Percentiles rank a stretch among this genome's conserved stretches.
phyloP scores from a whole-genome alignment of 2,329 filamentous ascomycete genomes.

The Apiospora phragmitis region DNA sequence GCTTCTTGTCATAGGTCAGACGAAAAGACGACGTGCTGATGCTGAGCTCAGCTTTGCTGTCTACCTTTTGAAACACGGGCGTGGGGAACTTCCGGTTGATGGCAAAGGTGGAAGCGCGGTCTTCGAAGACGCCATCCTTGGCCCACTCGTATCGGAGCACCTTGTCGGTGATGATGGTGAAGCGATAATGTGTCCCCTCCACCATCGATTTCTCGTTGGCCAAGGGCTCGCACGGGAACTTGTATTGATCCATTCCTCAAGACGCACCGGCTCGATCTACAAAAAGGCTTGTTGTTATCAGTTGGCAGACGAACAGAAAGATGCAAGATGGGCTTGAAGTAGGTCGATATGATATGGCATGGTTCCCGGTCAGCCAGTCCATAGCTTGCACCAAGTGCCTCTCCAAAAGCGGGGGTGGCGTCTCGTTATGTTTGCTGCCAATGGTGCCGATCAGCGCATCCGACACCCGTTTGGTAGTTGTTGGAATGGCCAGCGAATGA shows the following conservation, averaged over 20 bases:
- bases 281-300: not conserved
- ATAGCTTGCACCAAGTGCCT: not conserved
- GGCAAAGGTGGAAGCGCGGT: slow-evolving; percentile 62
- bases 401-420: not conserved
- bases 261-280: not conserved
- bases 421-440: not conserved
- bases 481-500: too few species aligned
- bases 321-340: too few species aligned
- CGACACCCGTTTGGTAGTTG: not conserved
- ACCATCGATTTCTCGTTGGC: slow-evolving; percentile 47
- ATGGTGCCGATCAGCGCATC: not conserved
- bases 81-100: slow-evolving; percentile 51
- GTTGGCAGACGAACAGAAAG: not conserved
- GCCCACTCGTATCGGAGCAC: slow-evolving; percentile 64
- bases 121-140: slow-evolving; percentile 59
- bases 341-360: not conserved
- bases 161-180: slow-evolving; percentile 57
- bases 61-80: slow-evolving; percentile 48
- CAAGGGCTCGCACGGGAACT: slow-evolving; percentile 42
- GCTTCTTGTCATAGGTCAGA: slow-evolving; percentile 58
- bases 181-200: slow-evolving; percentile 53
- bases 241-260: slow-evolving; percentile 32
- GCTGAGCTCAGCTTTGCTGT: slow-evolving; percentile 47
- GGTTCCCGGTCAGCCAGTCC: not conserved
- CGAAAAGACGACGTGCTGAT: slow-evolving; percentile 57